Evolutionary conservation across 73 alveolate genomes (phyloP), one percentile per base, ranked within the genome.

Genomic region (Paramecium tetraurelia): DNA sequence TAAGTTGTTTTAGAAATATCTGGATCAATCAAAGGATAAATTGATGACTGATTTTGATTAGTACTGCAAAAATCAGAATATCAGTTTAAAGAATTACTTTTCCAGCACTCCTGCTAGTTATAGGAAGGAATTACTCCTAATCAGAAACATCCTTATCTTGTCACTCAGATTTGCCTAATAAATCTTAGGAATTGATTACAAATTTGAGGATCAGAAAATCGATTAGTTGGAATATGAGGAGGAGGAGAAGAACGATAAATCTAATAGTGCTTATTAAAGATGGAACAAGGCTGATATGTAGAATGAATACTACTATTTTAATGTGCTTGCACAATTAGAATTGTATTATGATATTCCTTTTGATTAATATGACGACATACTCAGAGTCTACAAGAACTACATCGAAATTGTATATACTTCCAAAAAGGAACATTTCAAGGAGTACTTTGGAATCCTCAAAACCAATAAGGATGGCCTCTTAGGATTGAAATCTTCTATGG

Each of bases 51-150:
- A 80, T 43, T 80, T 80, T 80, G 90, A 80, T 0, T 44, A 40
- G 48, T 80, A 31, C 46, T 80, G 90, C n/a, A 80, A 31, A 44
- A 14, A 33, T 44, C 57, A 80, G 22, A 27, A 48, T 16, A 48
- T 80, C 1, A 21, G 72, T 80, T 80, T 80, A 43, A 63, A 21
- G 38, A 31, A 41, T 80, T 80, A 80, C 20, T 80, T 80, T 7
- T 80, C 90, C 10, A 80, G 90, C 27, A 80, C 90, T 20, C 90
- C 90, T 44, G 46, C 90, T 11, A 80, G 48, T 80, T 80, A 80
- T 80, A 80, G 90, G 43, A 80, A 80, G 16, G 90, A 80, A 48
- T 44, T 80, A 80, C 14, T 80, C 2, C 11, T 80, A 21, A 80
- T 80, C 24, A 80, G 90, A 80, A 80, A 80, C n/a, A 80, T 80